Evolutionary conservation across 768 basidiomycete species (phyloP).

Genomic region (Auricularia cornea): DNA sequence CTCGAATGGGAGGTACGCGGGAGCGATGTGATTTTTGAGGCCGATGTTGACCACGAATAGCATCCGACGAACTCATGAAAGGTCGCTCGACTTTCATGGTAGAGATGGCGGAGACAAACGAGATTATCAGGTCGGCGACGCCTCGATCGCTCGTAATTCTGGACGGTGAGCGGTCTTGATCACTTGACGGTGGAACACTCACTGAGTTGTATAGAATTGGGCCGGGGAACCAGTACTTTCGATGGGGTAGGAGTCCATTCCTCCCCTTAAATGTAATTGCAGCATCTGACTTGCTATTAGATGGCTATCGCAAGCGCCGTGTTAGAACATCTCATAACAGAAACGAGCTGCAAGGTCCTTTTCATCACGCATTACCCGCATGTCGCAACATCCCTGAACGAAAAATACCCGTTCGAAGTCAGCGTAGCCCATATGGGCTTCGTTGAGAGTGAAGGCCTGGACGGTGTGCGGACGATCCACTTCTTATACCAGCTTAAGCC

Average conservation of each 20-base stretch:
- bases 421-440: constrained; percentile 87
- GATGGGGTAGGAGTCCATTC: constrained; percentile 48
- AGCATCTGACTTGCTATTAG: constrained; percentile 24
- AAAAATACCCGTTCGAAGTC: constrained; percentile 48
- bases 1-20: constrained; percentile 79
- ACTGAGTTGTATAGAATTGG: constrained; percentile 41
- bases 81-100: constrained; percentile 97
- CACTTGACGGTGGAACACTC: no score
- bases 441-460: constrained; percentile 54
- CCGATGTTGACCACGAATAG: constrained; percentile 31
- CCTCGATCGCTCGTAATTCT: constrained; percentile 75
- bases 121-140: constrained; percentile 74
- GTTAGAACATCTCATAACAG: constrained; percentile 57
- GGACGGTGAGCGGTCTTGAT: constrained; percentile 36
- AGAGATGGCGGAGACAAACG: constrained; percentile 88
- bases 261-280: constrained; percentile 1
- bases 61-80: constrained; percentile 77
- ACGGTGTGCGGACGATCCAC: constrained; percentile 70
- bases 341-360: constrained; percentile 58
- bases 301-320: constrained; percentile 86
- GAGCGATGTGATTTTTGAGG: constrained; percentile 4
- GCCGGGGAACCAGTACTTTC: constrained; percentile 85
- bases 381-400: constrained; percentile 61
- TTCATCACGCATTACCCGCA: constrained; percentile 96
- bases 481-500: constrained; percentile 73